Evolutionary conservation across 805 yeast species (phyloP).

Genomic region (Lipomyces oligophaga): DNA sequence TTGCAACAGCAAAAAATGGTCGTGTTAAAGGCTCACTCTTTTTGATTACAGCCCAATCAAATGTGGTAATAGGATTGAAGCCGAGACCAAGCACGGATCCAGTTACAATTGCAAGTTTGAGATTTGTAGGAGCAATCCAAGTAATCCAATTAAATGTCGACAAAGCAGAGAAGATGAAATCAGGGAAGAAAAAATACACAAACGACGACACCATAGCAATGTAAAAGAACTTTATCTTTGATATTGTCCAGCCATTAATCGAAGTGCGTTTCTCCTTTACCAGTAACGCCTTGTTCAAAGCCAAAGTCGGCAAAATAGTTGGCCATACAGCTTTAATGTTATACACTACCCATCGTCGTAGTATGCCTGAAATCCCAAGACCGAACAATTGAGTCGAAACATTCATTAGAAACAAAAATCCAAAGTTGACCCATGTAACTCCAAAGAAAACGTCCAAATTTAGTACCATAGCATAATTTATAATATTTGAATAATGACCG

Average conservation of each 20-base stretch:
- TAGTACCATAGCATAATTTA: slow-evolving; percentile 41
- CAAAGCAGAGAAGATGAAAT: slow-evolving; percentile 55
- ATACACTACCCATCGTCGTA: slow-evolving; percentile 46
- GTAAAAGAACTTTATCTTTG: slow-evolving; percentile 50
- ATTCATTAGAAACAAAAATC: slow-evolving; percentile 52
- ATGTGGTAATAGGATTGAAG: slow-evolving; percentile 46
- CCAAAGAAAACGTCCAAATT: slow-evolving; percentile 19
- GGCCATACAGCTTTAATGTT: slow-evolving; percentile 56
- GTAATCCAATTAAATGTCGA: slow-evolving; percentile 56
- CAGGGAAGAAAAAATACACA: slow-evolving; percentile 59
- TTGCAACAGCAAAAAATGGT: slow-evolving; percentile 50
- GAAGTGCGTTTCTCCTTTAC: slow-evolving; percentile 42
- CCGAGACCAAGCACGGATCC: slow-evolving; percentile 45
- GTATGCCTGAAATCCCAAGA: slow-evolving; percentile 61
- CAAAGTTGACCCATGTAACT: slow-evolving; percentile 40
- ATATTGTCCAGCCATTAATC: slow-evolving; percentile 59
- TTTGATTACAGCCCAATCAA: slow-evolving; percentile 43
- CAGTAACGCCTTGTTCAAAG: slow-evolving; percentile 49
- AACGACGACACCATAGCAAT: slow-evolving; percentile 42
- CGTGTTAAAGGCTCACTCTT: slow-evolving; percentile 36
- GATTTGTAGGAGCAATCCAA: slow-evolving; percentile 54
- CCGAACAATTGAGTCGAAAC: slow-evolving; percentile 61
- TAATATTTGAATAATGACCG: slow-evolving; percentile 37
- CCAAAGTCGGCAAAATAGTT: slow-evolving; percentile 46
- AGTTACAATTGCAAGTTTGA: slow-evolving; percentile 48